Evolutionary conservation across 176 grass and related monocot genomes (phyloP).

Genomic region (Musa troglodytarum): DNA sequence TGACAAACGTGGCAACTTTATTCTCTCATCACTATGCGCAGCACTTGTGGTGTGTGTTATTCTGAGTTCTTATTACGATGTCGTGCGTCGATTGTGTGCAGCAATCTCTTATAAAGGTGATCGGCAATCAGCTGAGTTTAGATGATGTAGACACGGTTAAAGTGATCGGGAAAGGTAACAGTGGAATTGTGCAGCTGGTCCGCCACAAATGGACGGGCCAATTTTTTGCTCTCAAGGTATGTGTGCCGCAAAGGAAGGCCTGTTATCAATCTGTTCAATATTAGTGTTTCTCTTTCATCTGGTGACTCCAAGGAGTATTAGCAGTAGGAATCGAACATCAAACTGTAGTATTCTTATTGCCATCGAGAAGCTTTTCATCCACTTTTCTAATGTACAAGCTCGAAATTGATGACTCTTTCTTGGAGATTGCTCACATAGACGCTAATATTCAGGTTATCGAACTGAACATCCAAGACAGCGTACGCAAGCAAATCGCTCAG

Average conservation of each 20-base stretch:
- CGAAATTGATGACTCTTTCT: not conserved
- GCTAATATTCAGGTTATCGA: constrained; percentile 63
- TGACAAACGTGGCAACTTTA: too few relatives aligned
- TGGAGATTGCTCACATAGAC: not conserved
- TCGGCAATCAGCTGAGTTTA: constrained; percentile 61
- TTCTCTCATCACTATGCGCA: too few relatives aligned
- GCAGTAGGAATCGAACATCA: not conserved
- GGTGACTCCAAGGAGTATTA: not conserved
- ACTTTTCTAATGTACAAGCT: not conserved
- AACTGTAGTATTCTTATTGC: not conserved
- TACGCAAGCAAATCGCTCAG: constrained; percentile 65
- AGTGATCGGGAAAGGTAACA: constrained; percentile 82
- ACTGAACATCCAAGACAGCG: constrained; percentile 68
- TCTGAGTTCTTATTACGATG: not conserved
- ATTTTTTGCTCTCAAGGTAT: constrained; percentile 96
- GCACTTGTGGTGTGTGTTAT: not conserved
- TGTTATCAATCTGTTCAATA: not conserved
- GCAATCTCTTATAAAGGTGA: constrained; percentile 46
- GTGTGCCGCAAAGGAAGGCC: constrained; percentile 22
- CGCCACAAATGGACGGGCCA: constrained; percentile 94
- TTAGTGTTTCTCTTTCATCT: not conserved
- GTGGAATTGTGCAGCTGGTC: constrained; percentile 85
- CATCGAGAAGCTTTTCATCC: not conserved
- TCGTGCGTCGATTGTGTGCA: constrained; percentile 24
- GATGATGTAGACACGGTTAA: constrained; percentile 77